Percentiles rank a stretch among this genome's conserved stretches.
These are phyloP conservation scores for Mycosphaerella arachidis DNA, from an alignment of 2,329 filamentous ascomycete genomes.

Conservation along the genomic window DNA sequence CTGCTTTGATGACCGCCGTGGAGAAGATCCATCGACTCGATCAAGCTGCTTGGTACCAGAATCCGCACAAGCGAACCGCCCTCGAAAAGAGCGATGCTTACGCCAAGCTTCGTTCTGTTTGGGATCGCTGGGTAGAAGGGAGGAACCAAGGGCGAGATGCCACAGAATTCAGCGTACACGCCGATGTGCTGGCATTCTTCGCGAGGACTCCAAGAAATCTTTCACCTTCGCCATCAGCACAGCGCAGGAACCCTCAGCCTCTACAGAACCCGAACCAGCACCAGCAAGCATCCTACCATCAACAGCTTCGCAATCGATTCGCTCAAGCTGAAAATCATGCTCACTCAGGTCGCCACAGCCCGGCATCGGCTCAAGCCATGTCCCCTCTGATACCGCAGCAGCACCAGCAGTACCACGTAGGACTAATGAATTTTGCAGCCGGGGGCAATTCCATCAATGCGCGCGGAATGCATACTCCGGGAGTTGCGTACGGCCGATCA, in stretches of 20 bases:
- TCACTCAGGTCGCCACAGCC: background rate
- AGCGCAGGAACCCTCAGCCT: conserved; percentile 8
- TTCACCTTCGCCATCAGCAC: background rate
- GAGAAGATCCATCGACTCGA: conserved; percentile 22
- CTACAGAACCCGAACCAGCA: background rate
- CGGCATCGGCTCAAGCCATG: background rate
- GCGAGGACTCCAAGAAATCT: background rate
- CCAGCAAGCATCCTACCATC: background rate
- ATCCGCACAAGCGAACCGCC: conserved; percentile 10
- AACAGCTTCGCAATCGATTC: background rate
- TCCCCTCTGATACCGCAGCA: background rate
- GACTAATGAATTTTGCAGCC: background rate
- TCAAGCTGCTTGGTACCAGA: conserved; percentile 15
- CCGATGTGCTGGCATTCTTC: conserved; percentile 10
- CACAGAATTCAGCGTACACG: conserved; percentile 1
- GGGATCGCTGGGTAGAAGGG: conserved; percentile 7
- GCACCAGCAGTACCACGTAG: conserved; percentile 1
- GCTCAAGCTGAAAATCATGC: background rate
- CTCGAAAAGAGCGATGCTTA: conserved; percentile 15
- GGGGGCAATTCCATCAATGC: background rate
- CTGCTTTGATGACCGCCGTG: conserved; percentile 11
- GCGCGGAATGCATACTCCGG: background rate
- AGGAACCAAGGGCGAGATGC: background rate
- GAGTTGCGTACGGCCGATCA: background rate
- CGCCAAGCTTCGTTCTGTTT: conserved; percentile 9